phyloP scores from a whole-genome alignment of 164 flowering plant genomes.

The Euptelea pleiosperma region DNA sequence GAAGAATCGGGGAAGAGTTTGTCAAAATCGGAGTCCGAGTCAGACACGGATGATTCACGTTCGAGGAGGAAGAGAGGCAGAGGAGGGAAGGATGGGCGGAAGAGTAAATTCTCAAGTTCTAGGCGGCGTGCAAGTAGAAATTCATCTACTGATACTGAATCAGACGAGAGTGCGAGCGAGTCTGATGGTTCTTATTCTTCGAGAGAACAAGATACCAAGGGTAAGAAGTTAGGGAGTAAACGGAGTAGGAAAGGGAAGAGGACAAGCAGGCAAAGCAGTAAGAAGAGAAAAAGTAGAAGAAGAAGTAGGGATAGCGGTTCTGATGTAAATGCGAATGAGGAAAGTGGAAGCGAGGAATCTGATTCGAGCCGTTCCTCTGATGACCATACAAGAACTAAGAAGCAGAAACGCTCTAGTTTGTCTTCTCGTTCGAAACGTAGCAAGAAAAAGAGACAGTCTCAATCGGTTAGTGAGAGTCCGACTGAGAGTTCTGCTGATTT shows the following conservation, averaged over 20 bases:
- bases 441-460: constrained; percentile 33
- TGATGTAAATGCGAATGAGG: constrained; percentile 38
- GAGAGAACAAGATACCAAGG: constrained; percentile 16
- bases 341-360: constrained; percentile 32
- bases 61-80: constrained; percentile 24
- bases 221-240: constrained; percentile 18
- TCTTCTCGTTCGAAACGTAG: constrained; percentile 27
- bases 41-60: neutral
- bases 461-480: constrained; percentile 31
- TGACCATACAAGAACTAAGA: constrained; percentile 19
- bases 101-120: constrained; percentile 33
- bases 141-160: constrained; percentile 26
- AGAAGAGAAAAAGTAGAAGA: constrained; percentile 32
- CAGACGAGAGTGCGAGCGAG: constrained; percentile 31
- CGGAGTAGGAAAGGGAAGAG: constrained; percentile 19
- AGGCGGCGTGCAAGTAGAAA: constrained; percentile 31
- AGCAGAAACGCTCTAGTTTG: constrained; percentile 8
- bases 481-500: constrained; percentile 24
- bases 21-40: constrained; percentile 8
- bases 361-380: constrained; percentile 26
- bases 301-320: constrained; percentile 27
- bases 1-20: neutral
- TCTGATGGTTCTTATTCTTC: constrained; percentile 20
- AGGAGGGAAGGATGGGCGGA: constrained; percentile 15
- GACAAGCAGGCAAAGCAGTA: constrained; percentile 26